Base-by-base conservation (phyloP, 116 monocot genomes). In the Papilionanthe hybrid region DNA sequence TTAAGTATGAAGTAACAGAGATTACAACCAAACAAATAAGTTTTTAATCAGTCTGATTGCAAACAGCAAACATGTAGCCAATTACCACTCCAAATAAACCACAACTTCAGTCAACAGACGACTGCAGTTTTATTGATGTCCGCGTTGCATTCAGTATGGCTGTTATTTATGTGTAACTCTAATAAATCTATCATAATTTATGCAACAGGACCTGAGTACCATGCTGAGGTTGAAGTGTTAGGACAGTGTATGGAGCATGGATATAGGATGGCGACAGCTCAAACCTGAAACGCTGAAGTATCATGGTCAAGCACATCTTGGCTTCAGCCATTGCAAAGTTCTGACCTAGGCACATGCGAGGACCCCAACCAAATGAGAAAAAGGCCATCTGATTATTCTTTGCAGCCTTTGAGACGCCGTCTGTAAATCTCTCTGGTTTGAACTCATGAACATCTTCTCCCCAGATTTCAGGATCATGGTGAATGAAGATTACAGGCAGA, bases 351-450 rank as follows among this genome's bases (percentile, higher is more conserved):
- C 89, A 86, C 4, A 89, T 73, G 37, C 86, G 60, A 58, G 84
- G 89, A 13, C 89, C 89, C 79, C 82, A 45, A 9, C 86, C 78
- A 27, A 86, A 89, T 10, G 89, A 82, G 44, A 84, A 84, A 49
- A 82, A 86, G 0, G 82, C 80, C 18, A 50, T 57, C 13, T 79
- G 63, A 23, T 29, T 44, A 22, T 75, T 72, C 67, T 82, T 84
- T 11, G 86, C 72, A 17, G 90, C 94, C 68, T 80, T 86, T 0
- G 83, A 48, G 9, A 90, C 37, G 0, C 94, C 94, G n/a, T 85
- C 71, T 5, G 82, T 41, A 20, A 94, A 92, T 66, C 94, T 87
- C 65, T 85, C 82, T 0, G 92, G 94, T 0, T 87, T 87, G 85
- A 94, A 92, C 7, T 92, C 87, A 6, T 78, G 22, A 9, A 69